Base-by-base conservation (phyloP, 148 eudicot species). In the Gaultheria prostrata region DNA sequence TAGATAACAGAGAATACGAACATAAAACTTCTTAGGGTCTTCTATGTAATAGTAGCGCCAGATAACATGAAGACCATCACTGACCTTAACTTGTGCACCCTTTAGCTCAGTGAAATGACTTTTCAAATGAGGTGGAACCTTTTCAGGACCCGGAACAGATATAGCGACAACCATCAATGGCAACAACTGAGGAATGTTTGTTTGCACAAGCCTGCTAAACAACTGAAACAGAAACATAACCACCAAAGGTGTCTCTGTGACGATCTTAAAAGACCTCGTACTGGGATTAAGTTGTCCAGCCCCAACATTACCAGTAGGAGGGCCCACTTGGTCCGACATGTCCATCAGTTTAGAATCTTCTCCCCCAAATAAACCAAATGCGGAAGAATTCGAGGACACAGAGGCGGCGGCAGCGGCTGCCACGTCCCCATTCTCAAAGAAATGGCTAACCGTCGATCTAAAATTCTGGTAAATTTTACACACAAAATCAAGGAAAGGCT, bases 161-260 rank as follows among this genome's bases (percentile, higher is more conserved):
- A 96, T 96, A 70, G 98, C 98, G 50, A 92, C 83, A 80, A 96
- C 99, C 99, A 96, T 96, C 79, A 94, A 88, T 21, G 99, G 99
- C 93, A 96, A 84, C 82, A 96, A 88, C 79, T 93, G 92, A 82
- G 99, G 99, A 81, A 96, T 94, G 82, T 96, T 94, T 10, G 95
- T 94, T 87, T 96, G 99, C 73, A 96, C 99, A 86, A 96, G 99
- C 87, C 98, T 91, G 78, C 94, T 85, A 88, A 94, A 96, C 88
- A 96, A 61, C 90, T 96, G 99, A 89, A 94, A 96, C 86, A 96
- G 89, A 89, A 96, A 96, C 99, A 96, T 96, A 86, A 94, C 99
- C 86, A 96, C 98, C 93, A 96, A 78, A 0, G 99, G 99, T 80
- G 97, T 96, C 91, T 96, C 99, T 0, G 99, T 96, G 80, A 96